A percentile compares a stretch with the other conserved stretches of the same genome.
These are phyloP conservation scores for Eutrema japonicum DNA, from an alignment of 345 rosid genomes.

Conservation along the genomic window DNA sequence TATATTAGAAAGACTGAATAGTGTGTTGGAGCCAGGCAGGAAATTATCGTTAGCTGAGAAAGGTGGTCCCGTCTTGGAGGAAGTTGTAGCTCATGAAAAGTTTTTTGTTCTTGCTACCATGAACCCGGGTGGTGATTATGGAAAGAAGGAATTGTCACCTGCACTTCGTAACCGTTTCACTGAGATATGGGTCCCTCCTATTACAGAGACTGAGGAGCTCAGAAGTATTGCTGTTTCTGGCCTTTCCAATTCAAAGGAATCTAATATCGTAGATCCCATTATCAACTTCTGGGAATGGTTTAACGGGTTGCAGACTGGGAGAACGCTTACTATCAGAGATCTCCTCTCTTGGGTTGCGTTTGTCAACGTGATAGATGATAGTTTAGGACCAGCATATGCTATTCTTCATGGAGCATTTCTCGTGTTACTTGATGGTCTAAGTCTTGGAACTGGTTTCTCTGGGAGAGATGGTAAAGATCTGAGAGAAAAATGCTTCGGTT, in stretches of 20 bases:
- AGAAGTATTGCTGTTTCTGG: slow-evolving; percentile 68
- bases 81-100: slow-evolving; percentile 65
- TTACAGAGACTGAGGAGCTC: slow-evolving; percentile 67
- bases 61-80: slow-evolving; percentile 82
- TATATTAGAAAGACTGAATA: slow-evolving; percentile 87
- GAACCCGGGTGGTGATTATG: slow-evolving; percentile 99
- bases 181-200: slow-evolving; percentile 96
- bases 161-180: slow-evolving; percentile 97
- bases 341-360: slow-evolving; percentile 89
- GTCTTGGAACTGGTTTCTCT: slow-evolving; percentile 84
- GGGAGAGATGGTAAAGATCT: slow-evolving; percentile 61
- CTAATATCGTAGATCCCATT: slow-evolving; percentile 61
- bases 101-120: slow-evolving; percentile 92
- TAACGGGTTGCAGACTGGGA: slow-evolving; percentile 71
- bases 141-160: slow-evolving; percentile 96
- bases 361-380: slow-evolving; percentile 56
- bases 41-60: slow-evolving; percentile 93
- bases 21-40: slow-evolving; percentile 93
- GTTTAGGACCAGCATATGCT: slow-evolving; percentile 63
- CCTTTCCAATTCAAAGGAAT: slow-evolving; percentile 50
- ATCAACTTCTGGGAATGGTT: slow-evolving; percentile 90
- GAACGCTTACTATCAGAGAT: slow-evolving; percentile 88
- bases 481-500: slow-evolving; percentile 67
- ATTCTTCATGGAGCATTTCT: slow-evolving; percentile 91
- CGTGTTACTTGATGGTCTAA: slow-evolving; percentile 87